phyloP scores from a whole-genome alignment of 768 basidiomycete species.

The Suillus sp. region DNA sequence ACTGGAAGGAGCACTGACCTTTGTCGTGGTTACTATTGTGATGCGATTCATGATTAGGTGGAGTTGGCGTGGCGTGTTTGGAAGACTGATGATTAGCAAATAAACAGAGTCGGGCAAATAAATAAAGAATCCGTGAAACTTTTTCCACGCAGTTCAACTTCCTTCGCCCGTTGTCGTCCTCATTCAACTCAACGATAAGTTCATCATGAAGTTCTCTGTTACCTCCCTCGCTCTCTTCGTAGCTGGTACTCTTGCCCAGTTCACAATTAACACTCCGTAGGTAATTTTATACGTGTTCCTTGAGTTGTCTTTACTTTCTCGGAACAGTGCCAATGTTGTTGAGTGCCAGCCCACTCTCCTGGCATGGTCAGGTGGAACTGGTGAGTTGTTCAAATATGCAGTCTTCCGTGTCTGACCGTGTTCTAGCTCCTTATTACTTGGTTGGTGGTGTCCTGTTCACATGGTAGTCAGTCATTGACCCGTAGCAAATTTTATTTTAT shows the following conservation, averaged over 20 bases:
- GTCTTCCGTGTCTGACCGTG: background rate
- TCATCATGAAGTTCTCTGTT: conserved; percentile 50
- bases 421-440: conserved; percentile 61
- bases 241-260: conserved; percentile 47
- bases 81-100: conserved; percentile 11
- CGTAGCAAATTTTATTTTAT: background rate
- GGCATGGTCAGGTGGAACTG: conserved; percentile 54
- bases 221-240: conserved; percentile 45
- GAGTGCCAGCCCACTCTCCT: conserved; percentile 62
- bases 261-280: conserved; percentile 73
- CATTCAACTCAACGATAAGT: conserved; percentile 17
- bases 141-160: conserved; percentile 30
- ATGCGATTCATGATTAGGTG: background rate
- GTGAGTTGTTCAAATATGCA: conserved; percentile 40
- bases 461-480: background rate
- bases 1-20: conserved; percentile 6
- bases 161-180: conserved; percentile 21
- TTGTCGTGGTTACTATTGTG: background rate
- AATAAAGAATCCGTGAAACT: conserved; percentile 20
- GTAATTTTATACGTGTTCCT: conserved; percentile 28
- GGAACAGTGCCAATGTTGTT: conserved; percentile 45
- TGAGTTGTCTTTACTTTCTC: conserved; percentile 11
- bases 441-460: conserved; percentile 43
- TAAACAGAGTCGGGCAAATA: conserved; percentile 33
- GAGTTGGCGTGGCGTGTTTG: conserved; percentile 11